Conservation (phyloP, 2,329 filamentous ascomycete species). For the Cryphonectria nitschkei region DNA sequence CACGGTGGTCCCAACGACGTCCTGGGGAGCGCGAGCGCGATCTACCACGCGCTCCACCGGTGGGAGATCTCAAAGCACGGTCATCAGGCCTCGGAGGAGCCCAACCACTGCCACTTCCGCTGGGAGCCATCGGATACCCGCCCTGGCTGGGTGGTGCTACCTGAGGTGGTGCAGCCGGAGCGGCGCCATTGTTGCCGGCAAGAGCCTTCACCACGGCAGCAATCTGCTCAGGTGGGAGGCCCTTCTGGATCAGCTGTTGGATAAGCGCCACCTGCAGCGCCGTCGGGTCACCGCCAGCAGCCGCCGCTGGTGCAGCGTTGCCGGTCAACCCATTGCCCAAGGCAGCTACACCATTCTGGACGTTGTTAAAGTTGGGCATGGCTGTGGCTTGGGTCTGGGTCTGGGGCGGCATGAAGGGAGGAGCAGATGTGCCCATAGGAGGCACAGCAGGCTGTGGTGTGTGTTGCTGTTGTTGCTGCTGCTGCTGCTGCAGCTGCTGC, state of each 20-base stretch:
- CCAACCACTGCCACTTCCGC: slow-evolving; percentile 37
- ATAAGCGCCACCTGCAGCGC: slow-evolving; percentile 75
- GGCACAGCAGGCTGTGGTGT: slow-evolving; percentile 52
- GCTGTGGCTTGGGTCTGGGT: slow-evolving; percentile 38
- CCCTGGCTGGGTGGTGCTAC: slow-evolving; percentile 46
- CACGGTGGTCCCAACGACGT: slow-evolving; percentile 69
- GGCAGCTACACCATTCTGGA: slow-evolving; percentile 40
- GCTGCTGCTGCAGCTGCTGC: slow-evolving; percentile 4
- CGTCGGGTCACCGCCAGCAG: slow-evolving; percentile 47
- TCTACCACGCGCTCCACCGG: slow-evolving; percentile 59
- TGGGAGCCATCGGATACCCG: slow-evolving; percentile 42
- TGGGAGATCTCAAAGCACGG: slow-evolving; percentile 68
- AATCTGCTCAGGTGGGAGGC: slow-evolving; percentile 78
- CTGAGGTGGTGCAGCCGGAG: slow-evolving; percentile 41
- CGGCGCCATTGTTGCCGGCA: slow-evolving; percentile 42
- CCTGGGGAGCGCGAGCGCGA: slow-evolving; percentile 82
- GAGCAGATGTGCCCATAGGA: slow-evolving; percentile 61
- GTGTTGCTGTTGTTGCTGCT: slow-evolving; percentile 29
- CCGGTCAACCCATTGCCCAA: slow-evolving; percentile 42
- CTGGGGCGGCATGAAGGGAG: slow-evolving; percentile 40
- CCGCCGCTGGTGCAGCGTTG: slow-evolving; percentile 41
- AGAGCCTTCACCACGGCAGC: slow-evolving; percentile 60
- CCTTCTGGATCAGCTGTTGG: slow-evolving; percentile 74
- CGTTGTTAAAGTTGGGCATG: slow-evolving; percentile 35
- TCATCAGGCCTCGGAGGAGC: slow-evolving; percentile 45